phyloP scores from a whole-genome alignment of 1,284 basidiomycete genomes.

The Microbotryomycetes sp. region DNA sequence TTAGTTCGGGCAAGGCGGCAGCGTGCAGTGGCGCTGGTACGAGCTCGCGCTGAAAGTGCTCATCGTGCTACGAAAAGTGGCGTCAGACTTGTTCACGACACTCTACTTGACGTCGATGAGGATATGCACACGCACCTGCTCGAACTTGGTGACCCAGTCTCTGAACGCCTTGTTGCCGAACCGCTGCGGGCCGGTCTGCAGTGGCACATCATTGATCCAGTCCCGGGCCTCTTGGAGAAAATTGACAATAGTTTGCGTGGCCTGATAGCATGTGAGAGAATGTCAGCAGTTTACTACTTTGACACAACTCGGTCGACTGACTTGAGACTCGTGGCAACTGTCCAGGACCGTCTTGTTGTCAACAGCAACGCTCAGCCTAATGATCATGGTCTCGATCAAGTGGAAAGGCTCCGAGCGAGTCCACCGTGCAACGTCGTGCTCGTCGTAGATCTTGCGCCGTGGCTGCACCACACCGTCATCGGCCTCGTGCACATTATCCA shows the following conservation, averaged over 20 bases:
- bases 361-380: conserved; percentile 37
- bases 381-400: conserved; percentile 34
- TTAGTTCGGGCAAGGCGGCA: conserved; percentile 53
- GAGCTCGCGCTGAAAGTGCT: background rate
- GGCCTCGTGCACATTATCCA: background rate
- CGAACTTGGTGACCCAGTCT: conserved; percentile 70
- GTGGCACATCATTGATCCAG: conserved; percentile 79
- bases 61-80: conserved; percentile 1
- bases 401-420: conserved; percentile 33
- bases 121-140: conserved; percentile 52
- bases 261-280: conserved; percentile 40
- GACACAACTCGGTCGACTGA: conserved; percentile 3
- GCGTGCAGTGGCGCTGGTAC: background rate
- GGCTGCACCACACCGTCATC: no score
- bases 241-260: conserved; percentile 47
- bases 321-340: conserved; percentile 14
- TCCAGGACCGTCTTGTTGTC: conserved; percentile 30
- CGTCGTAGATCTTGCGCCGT: conserved; percentile 35
- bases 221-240: conserved; percentile 62
- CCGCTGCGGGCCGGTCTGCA: conserved; percentile 70
- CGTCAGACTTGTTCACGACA: background rate
- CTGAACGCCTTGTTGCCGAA: conserved; percentile 94
- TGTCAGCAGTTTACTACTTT: background rate
- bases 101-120: background rate
- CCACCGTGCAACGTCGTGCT: conserved; percentile 39